Base-by-base conservation (phyloP, 768 basidiomycete species). In the Calocybe indica region DNA sequence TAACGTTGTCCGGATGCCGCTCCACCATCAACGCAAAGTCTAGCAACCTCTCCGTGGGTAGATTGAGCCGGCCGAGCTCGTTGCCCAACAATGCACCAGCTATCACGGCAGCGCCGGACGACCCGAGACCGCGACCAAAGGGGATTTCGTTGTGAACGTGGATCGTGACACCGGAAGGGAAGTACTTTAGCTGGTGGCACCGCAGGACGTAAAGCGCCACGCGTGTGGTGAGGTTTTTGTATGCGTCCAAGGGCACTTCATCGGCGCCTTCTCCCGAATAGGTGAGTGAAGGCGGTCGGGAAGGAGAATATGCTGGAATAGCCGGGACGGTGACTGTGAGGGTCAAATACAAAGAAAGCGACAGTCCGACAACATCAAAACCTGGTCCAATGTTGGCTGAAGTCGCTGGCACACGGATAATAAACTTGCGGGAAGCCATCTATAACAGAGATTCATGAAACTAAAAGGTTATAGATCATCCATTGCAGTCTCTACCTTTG, bases 21-120 rank as follows among this genome's bases (percentile, higher is more conserved):
- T 99, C 96, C 59, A 99, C 93, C 96, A 99, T 99, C 46, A 99
- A 76, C 1, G 95, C 94, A 60, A 90, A 95, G 69, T 99, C 96
- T 51, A 98, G 80, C 57, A 95, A 71, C 22, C 96, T 82, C 37
- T 74, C 76, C 29, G 63, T 71, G 10, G 87, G 65, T 8, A 98
- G 80, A 15, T 74, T 60, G 51, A 98, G 78, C 12, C 77, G 55
- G 11, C 89, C 95, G 15, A 98, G 73, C n/a, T 80, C 74, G 60
- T 92, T 79, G 33, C 85, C 96, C 39, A 99, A 79, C 31, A 95
- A 76, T 32, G 96, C 93, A 37, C 96, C 96, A 1, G 93, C 95
- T 58, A 99, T 89, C 58, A 99, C 96, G n/a, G 96, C 95, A 3
- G 96, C 96, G 10, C 95, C 95, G 1, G 96, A 98, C 0, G 95